Evolutionary conservation across 192 early-diverging fungal genomes (phyloP), one percentile per base, ranked within the genome.

Genomic region (Dissophora ornata): DNA sequence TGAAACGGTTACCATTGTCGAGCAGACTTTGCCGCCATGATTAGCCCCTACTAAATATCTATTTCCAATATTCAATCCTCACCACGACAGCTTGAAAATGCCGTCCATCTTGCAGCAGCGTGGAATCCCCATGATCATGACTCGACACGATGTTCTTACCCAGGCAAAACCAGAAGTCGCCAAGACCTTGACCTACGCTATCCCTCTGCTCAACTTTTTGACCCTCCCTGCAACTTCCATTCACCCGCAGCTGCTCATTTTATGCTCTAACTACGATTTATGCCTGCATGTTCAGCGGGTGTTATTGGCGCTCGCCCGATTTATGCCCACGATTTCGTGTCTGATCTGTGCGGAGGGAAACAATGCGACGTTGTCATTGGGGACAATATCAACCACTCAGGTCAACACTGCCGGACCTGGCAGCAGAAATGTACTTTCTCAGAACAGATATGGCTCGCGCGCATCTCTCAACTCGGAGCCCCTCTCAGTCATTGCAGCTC

Each of bases 111-210:
- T 77, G 19, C 73, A 77, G 59, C 73, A 77, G 24, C 73, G 73
- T 2, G 73, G 73, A 21, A 67, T 77, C 19, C 73, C 73, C 12
- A 77, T 77, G 73, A 77, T 77, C 50, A 77, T 77, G 73, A 67
- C 73, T 13, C 41, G 36, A 16, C 65, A 77, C 13, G 73, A 77
- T 36, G 73, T 77, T 0, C 59, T 77, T 18, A 57, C 57, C 1
- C 73, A 77, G 47, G 73, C 73, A 12, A 77, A 77, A 36, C 73
- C 73, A 2, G 73, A 77, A 44, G 73, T 77, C 1, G 58, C 73
- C 18, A 77, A 77, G 19, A 77, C 73, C 1, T 18, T 77, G 73
- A 77, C 73, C 21, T 77, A 67, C 51, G 64, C 47, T 15, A 77
- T 77, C 54, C 73, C 73, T 6, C 40, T 77, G 4, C 40, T 77